phyloP scores from a whole-genome alignment of 768 basidiomycete species.

The Trametes coccinea region DNA sequence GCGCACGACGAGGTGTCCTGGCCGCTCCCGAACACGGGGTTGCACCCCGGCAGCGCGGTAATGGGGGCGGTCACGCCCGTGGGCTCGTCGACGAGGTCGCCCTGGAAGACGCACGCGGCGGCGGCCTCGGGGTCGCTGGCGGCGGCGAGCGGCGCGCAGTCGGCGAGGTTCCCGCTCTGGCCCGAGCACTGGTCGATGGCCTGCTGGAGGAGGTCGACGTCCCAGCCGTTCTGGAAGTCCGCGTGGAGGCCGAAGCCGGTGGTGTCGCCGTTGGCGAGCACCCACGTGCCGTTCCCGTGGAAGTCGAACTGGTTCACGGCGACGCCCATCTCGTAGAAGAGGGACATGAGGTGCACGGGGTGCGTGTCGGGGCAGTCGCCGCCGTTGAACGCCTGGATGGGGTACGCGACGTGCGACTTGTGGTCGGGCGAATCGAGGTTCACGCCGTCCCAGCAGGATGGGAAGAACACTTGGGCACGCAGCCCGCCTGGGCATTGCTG shows the following conservation, averaged over 20 bases:
- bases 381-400: conserved; percentile 27
- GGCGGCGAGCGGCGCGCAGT: conserved; percentile 26
- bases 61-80: conserved; percentile 19
- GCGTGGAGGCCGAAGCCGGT: conserved; percentile 29
- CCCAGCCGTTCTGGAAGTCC: conserved; percentile 30
- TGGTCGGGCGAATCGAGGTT: conserved; percentile 41
- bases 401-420: conserved; percentile 41
- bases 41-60: conserved; percentile 26
- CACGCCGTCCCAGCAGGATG: conserved; percentile 41
- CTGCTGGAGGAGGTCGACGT: conserved; percentile 23
- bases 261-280: conserved; percentile 27
- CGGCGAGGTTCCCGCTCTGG: conserved; percentile 28
- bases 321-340: conserved; percentile 30
- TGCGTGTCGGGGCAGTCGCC: conserved; percentile 28
- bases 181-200: conserved; percentile 29
- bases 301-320: conserved; percentile 15
- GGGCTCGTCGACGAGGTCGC: conserved; percentile 23
- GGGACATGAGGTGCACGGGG: conserved; percentile 29
- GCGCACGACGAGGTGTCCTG: conserved; percentile 14
- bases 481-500: conserved; percentile 31
- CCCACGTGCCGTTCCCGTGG: conserved; percentile 26
- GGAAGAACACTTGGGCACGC: conserved; percentile 36
- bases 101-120: conserved; percentile 23
- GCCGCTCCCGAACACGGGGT: conserved; percentile 21
- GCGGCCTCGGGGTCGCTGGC: conserved; percentile 24